A percentile compares a stretch with the other conserved stretches of the same genome.
Conservation (phyloP, 805 yeast species). For the Spathaspora arborariae region DNA sequence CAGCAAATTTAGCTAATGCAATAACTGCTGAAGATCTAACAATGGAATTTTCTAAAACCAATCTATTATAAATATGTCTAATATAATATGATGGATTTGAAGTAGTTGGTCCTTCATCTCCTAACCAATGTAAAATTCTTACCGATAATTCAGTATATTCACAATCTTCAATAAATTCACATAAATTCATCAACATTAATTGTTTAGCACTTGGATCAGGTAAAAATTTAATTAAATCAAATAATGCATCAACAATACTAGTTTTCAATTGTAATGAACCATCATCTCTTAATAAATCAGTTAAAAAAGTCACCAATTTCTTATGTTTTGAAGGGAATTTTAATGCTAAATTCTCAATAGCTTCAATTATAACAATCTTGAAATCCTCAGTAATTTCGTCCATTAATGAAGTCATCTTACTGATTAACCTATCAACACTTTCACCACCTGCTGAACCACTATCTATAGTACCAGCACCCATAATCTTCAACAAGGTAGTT, state of each 20-base stretch:
- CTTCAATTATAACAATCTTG: constrained; percentile 91
- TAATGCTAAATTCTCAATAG: constrained; percentile 84
- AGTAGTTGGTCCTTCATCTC: constrained; percentile 90
- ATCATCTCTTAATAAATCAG: constrained; percentile 83
- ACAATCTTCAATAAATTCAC: constrained; percentile 98
- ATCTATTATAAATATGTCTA: constrained; percentile 94
- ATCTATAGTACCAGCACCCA: constrained; percentile 59
- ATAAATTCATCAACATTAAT: constrained; percentile 77
- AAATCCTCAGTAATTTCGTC: constrained; percentile 95
- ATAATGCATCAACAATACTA: constrained; percentile 85
- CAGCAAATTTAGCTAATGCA: constrained; percentile 86
- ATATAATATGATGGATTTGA: constrained; percentile 84
- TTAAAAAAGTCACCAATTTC: constrained; percentile 74
- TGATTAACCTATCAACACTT: constrained; percentile 79
- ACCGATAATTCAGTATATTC: constrained; percentile 92
- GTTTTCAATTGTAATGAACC: constrained; percentile 86
- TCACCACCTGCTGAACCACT: constrained; percentile 42
- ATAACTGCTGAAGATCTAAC: constrained; percentile 95
- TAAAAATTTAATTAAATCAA: constrained; percentile 83
- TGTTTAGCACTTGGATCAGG: constrained; percentile 72
- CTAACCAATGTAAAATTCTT: constrained; percentile 86
- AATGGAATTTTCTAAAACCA: constrained; percentile 91
- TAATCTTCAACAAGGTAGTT: constrained; percentile 92
- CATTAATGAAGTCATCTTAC: constrained; percentile 83
- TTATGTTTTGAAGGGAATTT: constrained; percentile 91